Evolutionary conservation across 73 alveolate species (phyloP).

Genomic region (Paramecium pentaurelia): DNA sequence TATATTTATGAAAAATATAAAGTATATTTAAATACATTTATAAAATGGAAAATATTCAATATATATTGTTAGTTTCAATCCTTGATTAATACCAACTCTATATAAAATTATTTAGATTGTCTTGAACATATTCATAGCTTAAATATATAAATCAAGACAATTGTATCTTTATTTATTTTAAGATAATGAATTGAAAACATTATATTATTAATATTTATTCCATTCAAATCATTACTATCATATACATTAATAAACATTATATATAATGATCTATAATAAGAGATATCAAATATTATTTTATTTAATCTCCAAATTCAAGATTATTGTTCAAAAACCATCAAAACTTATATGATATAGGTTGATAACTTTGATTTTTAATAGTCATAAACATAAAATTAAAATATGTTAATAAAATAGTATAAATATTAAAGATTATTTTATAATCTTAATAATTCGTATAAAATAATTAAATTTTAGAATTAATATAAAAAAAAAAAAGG

Average conservation of each 20-base stretch:
- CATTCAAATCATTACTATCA: background rate
- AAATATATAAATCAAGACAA: background rate
- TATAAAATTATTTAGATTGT: background rate
- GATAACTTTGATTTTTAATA: background rate
- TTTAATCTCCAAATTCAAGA: too few relatives aligned
- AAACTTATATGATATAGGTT: background rate
- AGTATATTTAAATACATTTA: background rate
- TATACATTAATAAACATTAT: too few relatives aligned
- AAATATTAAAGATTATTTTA: background rate
- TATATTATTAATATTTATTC: background rate
- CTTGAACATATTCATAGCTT: background rate
- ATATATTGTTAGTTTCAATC: background rate
- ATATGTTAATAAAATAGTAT: background rate
- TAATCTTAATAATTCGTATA: background rate
- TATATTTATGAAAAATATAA: background rate
- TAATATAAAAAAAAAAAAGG: constrained; percentile 21
- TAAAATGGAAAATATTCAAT: background rate
- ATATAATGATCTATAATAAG: background rate
- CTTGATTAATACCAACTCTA: background rate
- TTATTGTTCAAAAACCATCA: background rate
- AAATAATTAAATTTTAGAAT: background rate
- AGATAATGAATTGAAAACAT: background rate
- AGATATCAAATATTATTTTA: background rate
- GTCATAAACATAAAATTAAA: background rate
- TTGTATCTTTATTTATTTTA: background rate